Evolutionary conservation across 192 early-diverging fungal species (phyloP).

Genomic region (Funneliformis mosseae): DNA sequence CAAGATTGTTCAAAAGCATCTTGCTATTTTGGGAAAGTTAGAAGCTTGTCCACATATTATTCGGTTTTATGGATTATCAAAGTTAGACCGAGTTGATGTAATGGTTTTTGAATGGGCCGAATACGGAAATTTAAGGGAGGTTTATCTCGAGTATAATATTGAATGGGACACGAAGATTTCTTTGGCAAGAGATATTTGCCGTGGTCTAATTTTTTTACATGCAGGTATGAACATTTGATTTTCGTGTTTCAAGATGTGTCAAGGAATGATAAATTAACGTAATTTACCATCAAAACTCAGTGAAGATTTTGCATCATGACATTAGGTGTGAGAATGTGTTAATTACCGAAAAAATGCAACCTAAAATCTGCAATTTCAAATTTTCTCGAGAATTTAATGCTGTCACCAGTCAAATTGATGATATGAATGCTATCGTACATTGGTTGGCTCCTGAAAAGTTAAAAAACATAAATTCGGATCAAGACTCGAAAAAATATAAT

Average conservation of each 20-base stretch:
- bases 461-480: no score
- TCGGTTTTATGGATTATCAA: slow-evolving; percentile 25
- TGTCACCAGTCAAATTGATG: background rate
- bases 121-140: background rate
- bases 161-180: background rate
- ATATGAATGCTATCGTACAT: background rate
- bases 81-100: background rate
- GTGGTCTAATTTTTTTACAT: slow-evolving; percentile 22
- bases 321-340: slow-evolving; percentile 27
- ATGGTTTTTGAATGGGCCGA: slow-evolving; percentile 35
- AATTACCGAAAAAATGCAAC: background rate
- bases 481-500: background rate
- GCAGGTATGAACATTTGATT: no score
- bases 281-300: no score
- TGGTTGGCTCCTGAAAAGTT: slow-evolving; percentile 34
- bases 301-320: slow-evolving; percentile 17
- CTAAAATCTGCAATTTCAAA: slow-evolving; percentile 29
- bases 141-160: background rate
- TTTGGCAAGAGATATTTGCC: slow-evolving; percentile 23
- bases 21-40: slow-evolving; percentile 21
- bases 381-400: background rate
- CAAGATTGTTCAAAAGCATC: background rate
- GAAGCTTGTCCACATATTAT: slow-evolving; percentile 12
- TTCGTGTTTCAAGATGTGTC: no score
- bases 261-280: no score